Base-by-base conservation (phyloP, 1,284 basidiomycete genomes). In the Pyrrhoderma noxium region DNA sequence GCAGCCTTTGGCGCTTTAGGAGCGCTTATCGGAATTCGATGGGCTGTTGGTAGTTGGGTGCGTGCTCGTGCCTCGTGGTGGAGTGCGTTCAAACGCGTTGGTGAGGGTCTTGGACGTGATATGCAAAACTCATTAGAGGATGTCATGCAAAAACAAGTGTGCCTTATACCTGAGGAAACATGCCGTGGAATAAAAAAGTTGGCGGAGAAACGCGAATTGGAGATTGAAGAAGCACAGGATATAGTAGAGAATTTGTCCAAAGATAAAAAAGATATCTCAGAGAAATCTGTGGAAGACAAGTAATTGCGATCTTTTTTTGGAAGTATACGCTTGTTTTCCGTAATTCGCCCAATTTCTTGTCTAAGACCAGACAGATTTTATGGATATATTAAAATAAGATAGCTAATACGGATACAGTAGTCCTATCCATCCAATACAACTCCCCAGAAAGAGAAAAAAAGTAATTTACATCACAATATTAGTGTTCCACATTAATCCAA, bases 11-110 rank as follows among this genome's bases (percentile, higher is more conserved):
- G 83, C 3, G 64, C 77, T 35, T 64, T 93, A 4, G 68, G 74
- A 4, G 67, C 76, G 0, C 65, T 79, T 11, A 60, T 65, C 0
- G 76, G 80, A 21, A 54, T 90, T 35, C 71, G 85, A 22, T 84
- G 85, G 76, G 81, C 80, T 5, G 74, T 87, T 16, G 76, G 77
- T 2, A 70, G 71, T 53, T 93, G 89, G 88, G 81, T 83, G 48
- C 75, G 70, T 56, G 82, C 82, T 2, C 85, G 89, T 65, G 70
- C 62, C 49, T 69, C 66, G 45, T 93, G 89, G 82, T 80, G 80
- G 79, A 73, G 73, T 48, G 86, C 91, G 64, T 89, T 82, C 74
- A 62, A 64, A 27, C 71, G 91, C 40, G 75, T 91, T 2, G 78
- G 78, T 3, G 72, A 79, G 47, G 86, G 89, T 8, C 67, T 90